These are phyloP conservation scores for Psilocybe azurescens DNA, from an alignment of 768 basidiomycete genomes.

Conservation along the genomic window DNA sequence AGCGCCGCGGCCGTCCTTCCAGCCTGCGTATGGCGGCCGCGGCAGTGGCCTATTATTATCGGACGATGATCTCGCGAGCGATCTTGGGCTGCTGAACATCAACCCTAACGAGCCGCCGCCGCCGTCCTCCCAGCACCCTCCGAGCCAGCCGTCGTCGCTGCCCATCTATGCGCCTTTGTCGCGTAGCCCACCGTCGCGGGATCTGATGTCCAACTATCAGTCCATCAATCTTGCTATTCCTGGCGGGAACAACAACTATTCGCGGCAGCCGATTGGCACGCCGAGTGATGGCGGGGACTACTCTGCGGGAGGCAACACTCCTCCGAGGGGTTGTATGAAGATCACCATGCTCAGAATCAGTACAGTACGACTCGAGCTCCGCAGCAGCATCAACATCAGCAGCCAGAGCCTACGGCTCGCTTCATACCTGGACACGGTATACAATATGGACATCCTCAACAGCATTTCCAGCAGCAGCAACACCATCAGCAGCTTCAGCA, in stretches of 20 bases:
- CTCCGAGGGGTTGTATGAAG: constrained; percentile 52
- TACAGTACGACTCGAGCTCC: constrained; percentile 28
- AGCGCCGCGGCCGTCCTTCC: too few species aligned
- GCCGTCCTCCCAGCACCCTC: too few species aligned
- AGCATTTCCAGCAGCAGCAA: constrained; percentile 27
- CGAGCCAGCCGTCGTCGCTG: constrained; percentile 77
- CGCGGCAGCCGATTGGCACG: constrained; percentile 59
- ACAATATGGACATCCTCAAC: constrained; percentile 53
- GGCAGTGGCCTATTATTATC: too few species aligned
- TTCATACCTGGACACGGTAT: constrained; percentile 72
- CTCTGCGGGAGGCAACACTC: constrained; percentile 52
- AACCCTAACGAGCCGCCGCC: too few species aligned
- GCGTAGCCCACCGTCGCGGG: constrained; percentile 62
- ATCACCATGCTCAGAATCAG: constrained; percentile 46
- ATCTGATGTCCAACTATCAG: constrained; percentile 59
- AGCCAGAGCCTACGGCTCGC: constrained; percentile 56
- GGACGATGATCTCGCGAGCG: too few species aligned
- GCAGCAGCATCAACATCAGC: too few species aligned
- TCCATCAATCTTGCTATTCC: constrained; percentile 68
- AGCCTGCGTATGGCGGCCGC: too few species aligned
- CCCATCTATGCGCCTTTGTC: constrained; percentile 77
- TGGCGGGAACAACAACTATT: constrained; percentile 36
- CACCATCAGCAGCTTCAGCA: too few species aligned
- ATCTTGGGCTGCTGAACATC: too few species aligned
- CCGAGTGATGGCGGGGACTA: constrained; percentile 62